Evolutionary conservation across 345 rosid genomes (phyloP).

Genomic region (Passiflora organensis): DNA sequence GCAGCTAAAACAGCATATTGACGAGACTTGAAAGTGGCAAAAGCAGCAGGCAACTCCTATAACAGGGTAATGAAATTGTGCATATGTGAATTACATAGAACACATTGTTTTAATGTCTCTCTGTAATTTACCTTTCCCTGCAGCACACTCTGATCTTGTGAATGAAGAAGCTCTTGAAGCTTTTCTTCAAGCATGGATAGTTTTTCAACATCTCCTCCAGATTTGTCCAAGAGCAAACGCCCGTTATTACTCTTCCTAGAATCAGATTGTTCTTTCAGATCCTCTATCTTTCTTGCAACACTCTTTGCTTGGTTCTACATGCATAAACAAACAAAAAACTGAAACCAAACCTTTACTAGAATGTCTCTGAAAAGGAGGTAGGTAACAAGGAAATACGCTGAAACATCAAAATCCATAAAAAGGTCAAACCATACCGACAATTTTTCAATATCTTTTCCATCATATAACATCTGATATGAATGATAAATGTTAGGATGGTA

Average conservation of each 20-base stretch:
- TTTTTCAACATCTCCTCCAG: constrained; percentile 27
- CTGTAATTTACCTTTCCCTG: constrained; percentile 45
- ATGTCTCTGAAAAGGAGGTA: not conserved
- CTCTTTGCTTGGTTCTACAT: constrained; percentile 56
- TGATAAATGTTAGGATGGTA: constrained; percentile 54
- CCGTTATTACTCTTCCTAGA: constrained; percentile 22
- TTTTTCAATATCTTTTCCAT: constrained; percentile 52
- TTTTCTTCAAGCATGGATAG: constrained; percentile 46
- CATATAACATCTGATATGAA: constrained; percentile 64
- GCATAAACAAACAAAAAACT: not conserved
- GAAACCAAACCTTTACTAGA: not conserved
- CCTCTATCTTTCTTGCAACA: constrained; percentile 41
- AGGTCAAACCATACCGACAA: constrained; percentile 50
- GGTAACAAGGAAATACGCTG: not conserved
- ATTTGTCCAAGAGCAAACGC: constrained; percentile 24
- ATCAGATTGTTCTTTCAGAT: constrained; percentile 27
- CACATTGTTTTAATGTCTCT: too few species aligned
- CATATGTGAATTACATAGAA: too few species aligned
- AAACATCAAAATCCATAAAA: not conserved
- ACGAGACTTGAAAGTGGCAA: constrained; percentile 74
- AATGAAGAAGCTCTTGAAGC: constrained; percentile 51
- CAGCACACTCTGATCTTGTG: constrained; percentile 52
- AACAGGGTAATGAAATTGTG: constrained; percentile 5
- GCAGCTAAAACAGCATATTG: constrained; percentile 62
- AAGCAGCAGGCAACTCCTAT: constrained; percentile 82